Evolutionary conservation across 805 yeast species (phyloP), one percentile per base, ranked within the genome.

Genomic region (Yamadazyma phyllophila): DNA sequence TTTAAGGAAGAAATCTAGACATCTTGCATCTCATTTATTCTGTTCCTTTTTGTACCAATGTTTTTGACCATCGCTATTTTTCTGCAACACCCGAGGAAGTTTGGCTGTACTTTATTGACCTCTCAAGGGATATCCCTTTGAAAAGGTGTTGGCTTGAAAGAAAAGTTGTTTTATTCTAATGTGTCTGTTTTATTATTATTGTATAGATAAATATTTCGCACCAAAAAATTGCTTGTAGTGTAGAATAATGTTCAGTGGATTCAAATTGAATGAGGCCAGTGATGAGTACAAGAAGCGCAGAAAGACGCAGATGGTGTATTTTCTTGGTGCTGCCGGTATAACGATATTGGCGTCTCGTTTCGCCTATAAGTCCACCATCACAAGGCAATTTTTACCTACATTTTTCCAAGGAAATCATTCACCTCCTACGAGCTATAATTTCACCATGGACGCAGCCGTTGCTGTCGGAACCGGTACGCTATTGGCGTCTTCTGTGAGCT

Each of bases 391-490:
- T 64, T 69, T 81, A 5, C 97, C 97, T 7, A 76, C 76, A 36
- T 73, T 82, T 56, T 91, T 87, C 65, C 90, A 88, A 56, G 88
- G 91, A 10, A 90, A 90, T 64, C 92, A 89, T 57, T 77, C 80
- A 46, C 95, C 95, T 2, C 96, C 96, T 4, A 73, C 81, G n/a
- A 58, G 72, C 34, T 85, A 83, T 58, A 83, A 86, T 26, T 82
- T 87, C 60, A 81, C 87, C 50, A 78, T 81, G 44, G 96, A 90
- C 61, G 96, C 96, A 1, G 79, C 88, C 29, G 81, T 82, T 34
- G 97, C 97, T 0, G 88, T 91, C 2, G 80, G 84, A 0, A 83
- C 87, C 34, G 95, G 96, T 1, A 80, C 96, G 0, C 65, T 85
- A 39, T 67, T 91, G 13, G 87, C 96, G 2, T 75, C 82, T 0